Evolutionary conservation across 352 stramenopile species (phyloP).

Genomic region (Globisporangium carolinianum): DNA sequence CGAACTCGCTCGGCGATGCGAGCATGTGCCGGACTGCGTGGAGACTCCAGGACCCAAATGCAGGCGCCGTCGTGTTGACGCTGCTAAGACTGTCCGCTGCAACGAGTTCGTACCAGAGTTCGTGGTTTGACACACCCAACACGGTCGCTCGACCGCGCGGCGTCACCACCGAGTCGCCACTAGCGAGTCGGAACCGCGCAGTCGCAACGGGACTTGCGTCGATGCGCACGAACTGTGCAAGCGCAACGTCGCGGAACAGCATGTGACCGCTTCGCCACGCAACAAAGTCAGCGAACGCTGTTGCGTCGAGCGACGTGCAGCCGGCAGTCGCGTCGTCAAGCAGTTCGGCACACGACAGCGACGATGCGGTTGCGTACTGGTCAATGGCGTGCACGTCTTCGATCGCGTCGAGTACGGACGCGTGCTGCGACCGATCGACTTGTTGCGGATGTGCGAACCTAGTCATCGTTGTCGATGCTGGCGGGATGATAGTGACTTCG

Average conservation of each 20-base stretch:
- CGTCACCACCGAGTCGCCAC: slow-evolving; percentile 55
- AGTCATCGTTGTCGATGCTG: slow-evolving; percentile 7
- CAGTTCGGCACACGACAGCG: not conserved
- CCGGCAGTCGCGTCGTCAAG: not conserved
- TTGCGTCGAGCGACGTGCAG: slow-evolving; percentile 13
- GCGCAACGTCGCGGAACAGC: slow-evolving; percentile 24
- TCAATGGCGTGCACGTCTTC: slow-evolving; percentile 22
- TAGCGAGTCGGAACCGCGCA: slow-evolving; percentile 30
- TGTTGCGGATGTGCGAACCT: slow-evolving; percentile 1
- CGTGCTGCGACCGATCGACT: slow-evolving; percentile 20
- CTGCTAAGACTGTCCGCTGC: not conserved
- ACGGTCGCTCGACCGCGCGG: slow-evolving; percentile 50
- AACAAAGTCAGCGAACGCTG: slow-evolving; percentile 21
- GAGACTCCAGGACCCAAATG: slow-evolving; percentile 41
- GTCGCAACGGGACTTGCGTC: slow-evolving; percentile 20
- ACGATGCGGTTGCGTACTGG: slow-evolving; percentile 9
- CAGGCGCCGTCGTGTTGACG: not conserved
- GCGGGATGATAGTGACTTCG: slow-evolving; percentile 65
- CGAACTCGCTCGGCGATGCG: slow-evolving; percentile 29
- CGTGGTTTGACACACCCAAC: slow-evolving; percentile 49
- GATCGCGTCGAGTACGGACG: slow-evolving; percentile 31
- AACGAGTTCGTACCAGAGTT: slow-evolving; percentile 59
- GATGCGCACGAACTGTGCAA: slow-evolving; percentile 30
- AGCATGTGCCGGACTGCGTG: slow-evolving; percentile 41
- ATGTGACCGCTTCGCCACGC: slow-evolving; percentile 20